Conservation (phyloP, 2,329 filamentous ascomycete species). For the Penicillium psychrosexuale region DNA sequence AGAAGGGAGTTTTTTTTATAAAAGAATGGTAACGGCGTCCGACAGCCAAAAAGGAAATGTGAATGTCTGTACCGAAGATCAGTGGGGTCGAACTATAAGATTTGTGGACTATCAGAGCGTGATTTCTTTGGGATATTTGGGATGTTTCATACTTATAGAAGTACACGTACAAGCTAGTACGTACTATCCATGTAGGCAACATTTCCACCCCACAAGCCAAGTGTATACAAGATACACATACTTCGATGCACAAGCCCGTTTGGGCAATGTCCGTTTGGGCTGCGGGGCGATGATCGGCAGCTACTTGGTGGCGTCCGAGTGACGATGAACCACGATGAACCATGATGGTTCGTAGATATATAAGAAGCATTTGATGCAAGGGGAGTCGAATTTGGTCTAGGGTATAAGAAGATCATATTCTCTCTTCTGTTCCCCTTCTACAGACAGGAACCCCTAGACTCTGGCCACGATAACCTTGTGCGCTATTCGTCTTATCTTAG, state of each 20-base stretch:
- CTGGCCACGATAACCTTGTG: not conserved
- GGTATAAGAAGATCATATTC: not conserved
- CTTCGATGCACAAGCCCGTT: not conserved
- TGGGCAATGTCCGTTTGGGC: not conserved
- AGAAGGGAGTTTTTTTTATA: not conserved
- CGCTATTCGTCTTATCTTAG: constrained; percentile 1
- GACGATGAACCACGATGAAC: not conserved
- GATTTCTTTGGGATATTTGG: not conserved
- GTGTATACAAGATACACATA: not conserved
- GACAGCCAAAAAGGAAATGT: not conserved
- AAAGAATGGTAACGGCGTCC: constrained; percentile 8
- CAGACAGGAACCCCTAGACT: not conserved
- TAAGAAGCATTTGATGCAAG: not conserved
- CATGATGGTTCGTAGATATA: not conserved
- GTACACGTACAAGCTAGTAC: not conserved
- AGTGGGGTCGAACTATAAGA: constrained; percentile 9
- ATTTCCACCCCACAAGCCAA: not conserved
- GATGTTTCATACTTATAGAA: not conserved
- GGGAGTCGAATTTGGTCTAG: not conserved
- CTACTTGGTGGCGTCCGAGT: not conserved
- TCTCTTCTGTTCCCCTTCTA: not conserved
- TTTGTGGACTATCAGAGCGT: constrained; percentile 8
- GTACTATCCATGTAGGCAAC: not conserved
- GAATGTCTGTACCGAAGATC: not conserved
- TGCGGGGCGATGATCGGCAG: not conserved